Conservation (phyloP, 441 rosid species). For the Gossypium davidsonii region DNA sequence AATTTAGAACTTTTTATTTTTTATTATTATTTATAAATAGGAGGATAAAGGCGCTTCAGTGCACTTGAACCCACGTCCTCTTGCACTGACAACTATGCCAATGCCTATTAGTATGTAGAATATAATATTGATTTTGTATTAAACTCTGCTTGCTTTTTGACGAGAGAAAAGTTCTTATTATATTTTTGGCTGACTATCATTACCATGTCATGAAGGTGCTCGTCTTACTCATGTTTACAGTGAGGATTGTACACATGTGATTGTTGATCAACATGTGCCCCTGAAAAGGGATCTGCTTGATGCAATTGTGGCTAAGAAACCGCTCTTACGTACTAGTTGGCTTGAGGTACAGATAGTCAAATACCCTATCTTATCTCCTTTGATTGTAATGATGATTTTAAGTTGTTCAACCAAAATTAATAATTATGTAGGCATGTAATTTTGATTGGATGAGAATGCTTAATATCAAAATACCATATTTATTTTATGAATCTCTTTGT, state of each 20-base stretch:
- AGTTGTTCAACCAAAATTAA: background rate
- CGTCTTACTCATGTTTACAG: conserved; percentile 29
- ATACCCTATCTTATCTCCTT: conserved; percentile 6
- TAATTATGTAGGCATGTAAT: background rate
- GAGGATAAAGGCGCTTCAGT: no score
- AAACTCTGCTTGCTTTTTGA: background rate
- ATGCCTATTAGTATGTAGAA: no score
- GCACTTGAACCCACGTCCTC: no score
- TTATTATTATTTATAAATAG: no score
- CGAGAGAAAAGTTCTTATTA: background rate
- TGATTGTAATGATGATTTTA: conserved; percentile 8
- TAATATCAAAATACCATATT: background rate
- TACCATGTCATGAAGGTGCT: conserved; percentile 48
- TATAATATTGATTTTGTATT: background rate
- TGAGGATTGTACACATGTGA: conserved; percentile 74
- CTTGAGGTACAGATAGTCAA: conserved; percentile 42
- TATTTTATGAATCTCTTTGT: background rate
- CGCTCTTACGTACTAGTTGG: conserved; percentile 50
- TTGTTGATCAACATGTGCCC: conserved; percentile 45
- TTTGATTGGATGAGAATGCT: background rate
- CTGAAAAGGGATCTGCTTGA: conserved; percentile 47
- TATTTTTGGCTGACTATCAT: background rate
- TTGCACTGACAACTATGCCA: no score
- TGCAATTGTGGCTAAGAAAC: conserved; percentile 58
- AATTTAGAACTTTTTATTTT: background rate